Percentiles rank a stretch among this genome's conserved stretches.
Conservation (phyloP, 305 asterid genomes). For the Fraxinus ornus region DNA sequence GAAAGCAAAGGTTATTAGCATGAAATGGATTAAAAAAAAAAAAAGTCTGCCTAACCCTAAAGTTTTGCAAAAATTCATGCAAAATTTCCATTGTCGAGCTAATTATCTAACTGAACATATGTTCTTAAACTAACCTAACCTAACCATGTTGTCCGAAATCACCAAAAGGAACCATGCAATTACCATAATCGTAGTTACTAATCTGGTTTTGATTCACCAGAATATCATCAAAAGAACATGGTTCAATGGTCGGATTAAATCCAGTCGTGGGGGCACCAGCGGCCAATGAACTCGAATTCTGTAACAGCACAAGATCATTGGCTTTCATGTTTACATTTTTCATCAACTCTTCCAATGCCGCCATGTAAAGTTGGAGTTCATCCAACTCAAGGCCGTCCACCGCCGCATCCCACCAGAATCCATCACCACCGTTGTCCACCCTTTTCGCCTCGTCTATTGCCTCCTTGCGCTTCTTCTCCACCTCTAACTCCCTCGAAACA, state of each 20-base stretch:
- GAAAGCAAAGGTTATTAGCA: neutral
- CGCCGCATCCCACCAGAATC: constrained; percentile 26
- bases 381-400: constrained; percentile 15
- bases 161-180: neutral
- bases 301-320: constrained; percentile 1
- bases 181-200: neutral
- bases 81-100: neutral
- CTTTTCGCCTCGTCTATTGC: constrained; percentile 12
- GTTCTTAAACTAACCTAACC: neutral
- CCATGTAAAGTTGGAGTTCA: constrained; percentile 26
- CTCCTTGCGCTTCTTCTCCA: constrained; percentile 25
- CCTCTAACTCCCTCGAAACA: constrained; percentile 24
- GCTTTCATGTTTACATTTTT: constrained; percentile 20
- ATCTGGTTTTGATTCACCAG: neutral
- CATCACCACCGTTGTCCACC: constrained; percentile 1
- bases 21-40: neutral
- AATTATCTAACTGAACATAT: neutral
- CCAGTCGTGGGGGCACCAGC: neutral
- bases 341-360: constrained; percentile 29
- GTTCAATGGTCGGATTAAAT: neutral
- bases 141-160: neutral
- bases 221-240: neutral
- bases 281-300: neutral
- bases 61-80: neutral
- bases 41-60: neutral